phyloP scores from a whole-genome alignment of 768 basidiomycete genomes.

The Boletus tylopilopsis region DNA sequence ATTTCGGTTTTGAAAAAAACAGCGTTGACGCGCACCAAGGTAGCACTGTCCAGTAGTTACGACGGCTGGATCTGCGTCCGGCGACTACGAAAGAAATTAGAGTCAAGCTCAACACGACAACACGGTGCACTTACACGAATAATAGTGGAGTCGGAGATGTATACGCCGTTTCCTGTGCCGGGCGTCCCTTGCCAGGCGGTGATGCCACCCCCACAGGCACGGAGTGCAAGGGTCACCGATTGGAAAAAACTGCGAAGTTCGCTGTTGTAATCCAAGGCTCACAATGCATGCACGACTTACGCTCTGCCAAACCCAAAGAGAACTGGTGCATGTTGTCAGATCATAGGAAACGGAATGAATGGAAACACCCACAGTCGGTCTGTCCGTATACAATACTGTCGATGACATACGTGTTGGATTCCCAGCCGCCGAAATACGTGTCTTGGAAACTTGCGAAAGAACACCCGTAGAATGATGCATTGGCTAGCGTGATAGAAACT shows the following conservation, averaged over 20 bases:
- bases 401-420: conserved; percentile 54
- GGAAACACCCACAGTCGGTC: conserved; percentile 51
- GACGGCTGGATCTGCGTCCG: conserved; percentile 51
- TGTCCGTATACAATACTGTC: conserved; percentile 62
- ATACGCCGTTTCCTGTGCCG: conserved; percentile 45
- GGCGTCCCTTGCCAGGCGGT: conserved; percentile 58
- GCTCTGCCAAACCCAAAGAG: conserved; percentile 9
- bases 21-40: too few relatives aligned
- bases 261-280: too few relatives aligned
- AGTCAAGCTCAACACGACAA: neutral
- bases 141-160: conserved; percentile 51
- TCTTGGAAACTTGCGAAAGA: conserved; percentile 15
- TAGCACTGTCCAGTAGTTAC: conserved; percentile 42
- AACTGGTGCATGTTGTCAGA: neutral
- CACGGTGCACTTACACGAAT: conserved; percentile 43
- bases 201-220: conserved; percentile 63
- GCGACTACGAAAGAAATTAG: conserved; percentile 39
- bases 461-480: conserved; percentile 50
- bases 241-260: conserved; percentile 50
- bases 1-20: neutral
- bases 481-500: conserved; percentile 59
- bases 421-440: conserved; percentile 62
- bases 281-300: conserved; percentile 2
- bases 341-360: neutral
- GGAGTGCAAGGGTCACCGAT: conserved; percentile 53